Percentiles rank a stretch among this genome's conserved stretches.
Evolutionary conservation across 176 grass and related monocot species (phyloP).

Genomic region (Triticum urartu): DNA sequence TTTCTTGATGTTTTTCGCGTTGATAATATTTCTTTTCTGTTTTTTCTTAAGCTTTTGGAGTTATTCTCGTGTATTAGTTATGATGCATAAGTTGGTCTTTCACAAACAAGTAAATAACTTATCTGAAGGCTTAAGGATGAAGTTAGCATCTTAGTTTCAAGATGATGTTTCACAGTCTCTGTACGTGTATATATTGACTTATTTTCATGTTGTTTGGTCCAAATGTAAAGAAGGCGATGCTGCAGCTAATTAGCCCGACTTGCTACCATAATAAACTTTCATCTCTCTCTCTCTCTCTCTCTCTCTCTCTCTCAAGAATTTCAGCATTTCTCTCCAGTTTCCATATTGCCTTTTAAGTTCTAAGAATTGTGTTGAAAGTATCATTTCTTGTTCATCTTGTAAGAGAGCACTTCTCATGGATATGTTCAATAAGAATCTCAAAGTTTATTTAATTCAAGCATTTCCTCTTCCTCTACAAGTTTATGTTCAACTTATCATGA

Average conservation of each 20-base stretch:
- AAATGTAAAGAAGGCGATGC: conserved; percentile 19
- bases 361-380: not conserved
- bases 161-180: not conserved
- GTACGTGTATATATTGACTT: not conserved
- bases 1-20: not conserved
- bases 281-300: not conserved
- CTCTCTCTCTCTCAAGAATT: not conserved
- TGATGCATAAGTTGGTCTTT: not conserved
- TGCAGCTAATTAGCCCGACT: conserved; percentile 20
- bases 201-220: not conserved
- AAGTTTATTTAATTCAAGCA: not conserved
- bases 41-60: not conserved
- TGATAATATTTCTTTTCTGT: not conserved
- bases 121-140: not conserved
- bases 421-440: conserved; percentile 10
- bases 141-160: conserved; percentile 15
- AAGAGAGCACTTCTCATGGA: not conserved
- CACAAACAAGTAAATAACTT: not conserved
- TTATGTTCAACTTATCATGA: too few species aligned
- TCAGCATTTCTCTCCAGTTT: not conserved
- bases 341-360: not conserved
- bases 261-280: not conserved
- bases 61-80: conserved; percentile 18
- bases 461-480: not conserved
- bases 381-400: not conserved